Evolutionary conservation across 768 basidiomycete genomes (phyloP).

Genomic region (Coprinopsis marcescibilis): DNA sequence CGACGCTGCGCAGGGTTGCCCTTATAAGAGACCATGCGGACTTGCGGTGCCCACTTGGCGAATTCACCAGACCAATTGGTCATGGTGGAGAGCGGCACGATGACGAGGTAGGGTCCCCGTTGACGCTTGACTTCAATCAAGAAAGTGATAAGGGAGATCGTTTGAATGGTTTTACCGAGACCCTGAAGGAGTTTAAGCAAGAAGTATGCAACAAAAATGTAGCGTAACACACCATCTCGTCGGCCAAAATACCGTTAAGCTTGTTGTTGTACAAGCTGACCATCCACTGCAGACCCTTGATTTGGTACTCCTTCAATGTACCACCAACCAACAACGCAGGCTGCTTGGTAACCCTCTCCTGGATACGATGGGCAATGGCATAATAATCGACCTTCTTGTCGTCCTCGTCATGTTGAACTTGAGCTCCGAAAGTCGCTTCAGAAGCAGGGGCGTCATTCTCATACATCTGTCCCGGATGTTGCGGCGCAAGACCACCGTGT

Average conservation of each 20-base stretch:
- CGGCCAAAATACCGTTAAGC: constrained; percentile 90
- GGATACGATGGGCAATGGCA: constrained; percentile 87
- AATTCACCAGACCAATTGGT: constrained; percentile 98
- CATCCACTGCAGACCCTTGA: constrained; percentile 98
- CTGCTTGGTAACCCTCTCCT: constrained; percentile 76
- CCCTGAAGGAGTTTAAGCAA: constrained; percentile 43
- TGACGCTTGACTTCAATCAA: constrained; percentile 88
- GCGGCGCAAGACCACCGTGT: constrained; percentile 36
- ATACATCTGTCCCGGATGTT: constrained; percentile 41
- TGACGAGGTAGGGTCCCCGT: constrained; percentile 92
- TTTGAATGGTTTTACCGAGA: constrained; percentile 93
- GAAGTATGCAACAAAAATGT: constrained; percentile 1
- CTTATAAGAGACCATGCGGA: constrained; percentile 81
- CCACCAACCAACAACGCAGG: constrained; percentile 77
- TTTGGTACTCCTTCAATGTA: constrained; percentile 89
- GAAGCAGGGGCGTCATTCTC: constrained; percentile 69
- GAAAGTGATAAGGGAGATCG: constrained; percentile 92
- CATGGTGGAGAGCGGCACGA: constrained; percentile 93
- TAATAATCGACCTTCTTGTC: constrained; percentile 91
- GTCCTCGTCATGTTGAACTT: constrained; percentile 57
- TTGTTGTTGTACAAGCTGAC: constrained; percentile 96
- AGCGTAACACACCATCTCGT: constrained; percentile 71
- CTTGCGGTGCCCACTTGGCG: constrained; percentile 90
- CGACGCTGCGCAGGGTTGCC: constrained; percentile 84
- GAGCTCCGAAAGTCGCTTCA: constrained; percentile 89